A percentile compares a stretch with the other conserved stretches of the same genome.
phyloP scores from a whole-genome alignment of 2,329 filamentous ascomycete genomes.

The Neofusicoccum cordaticola region DNA sequence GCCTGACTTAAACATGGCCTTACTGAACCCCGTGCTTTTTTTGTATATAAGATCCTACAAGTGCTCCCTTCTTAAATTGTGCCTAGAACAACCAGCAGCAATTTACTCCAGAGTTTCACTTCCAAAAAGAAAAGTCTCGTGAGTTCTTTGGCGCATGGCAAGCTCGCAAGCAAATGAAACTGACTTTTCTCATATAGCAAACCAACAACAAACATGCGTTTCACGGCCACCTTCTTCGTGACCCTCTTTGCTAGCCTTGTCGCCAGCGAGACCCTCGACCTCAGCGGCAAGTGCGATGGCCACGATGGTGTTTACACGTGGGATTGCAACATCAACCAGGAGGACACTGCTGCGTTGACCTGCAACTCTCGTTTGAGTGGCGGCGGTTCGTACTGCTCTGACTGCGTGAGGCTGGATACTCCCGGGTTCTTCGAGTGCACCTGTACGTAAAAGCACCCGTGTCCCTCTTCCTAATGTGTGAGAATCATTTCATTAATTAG shows the following conservation, averaged over 20 bases:
- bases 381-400: neutral
- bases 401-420: neutral
- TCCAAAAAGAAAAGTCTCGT: too few species aligned
- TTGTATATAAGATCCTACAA: too few species aligned
- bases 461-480: too few species aligned
- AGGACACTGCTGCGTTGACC: neutral
- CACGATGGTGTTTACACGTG: neutral
- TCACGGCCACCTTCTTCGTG: neutral
- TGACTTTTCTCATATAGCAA: too few species aligned
- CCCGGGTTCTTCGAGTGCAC: neutral
- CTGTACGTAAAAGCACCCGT: neutral
- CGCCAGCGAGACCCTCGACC: neutral
- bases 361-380: neutral
- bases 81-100: too few species aligned
- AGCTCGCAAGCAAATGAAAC: too few species aligned
- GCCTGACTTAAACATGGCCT: too few species aligned
- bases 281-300: neutral
- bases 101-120: too few species aligned
- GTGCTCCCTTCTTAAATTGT: too few species aligned
- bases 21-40: too few species aligned
- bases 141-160: too few species aligned
- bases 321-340: constrained; percentile 2
- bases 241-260: neutral
- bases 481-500: too few species aligned
- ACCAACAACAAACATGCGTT: neutral